A percentile compares a stretch with the other conserved stretches of the same genome.
Conservation (phyloP, 2,329 filamentous ascomycete species). For the Aspergillus sp. region DNA sequence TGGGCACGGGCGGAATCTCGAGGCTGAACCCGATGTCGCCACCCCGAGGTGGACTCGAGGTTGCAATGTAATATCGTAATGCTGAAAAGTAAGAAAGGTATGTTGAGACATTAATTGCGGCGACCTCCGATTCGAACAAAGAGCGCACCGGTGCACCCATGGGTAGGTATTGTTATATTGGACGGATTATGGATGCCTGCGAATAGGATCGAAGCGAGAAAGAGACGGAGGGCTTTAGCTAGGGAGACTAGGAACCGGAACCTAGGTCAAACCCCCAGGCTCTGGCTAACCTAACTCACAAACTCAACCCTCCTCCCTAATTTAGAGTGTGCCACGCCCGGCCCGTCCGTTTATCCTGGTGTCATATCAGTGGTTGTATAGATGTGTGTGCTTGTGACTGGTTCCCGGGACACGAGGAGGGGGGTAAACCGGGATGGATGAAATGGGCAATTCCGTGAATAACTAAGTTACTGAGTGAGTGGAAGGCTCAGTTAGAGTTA, state of each 20-base stretch:
- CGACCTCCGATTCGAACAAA: background rate
- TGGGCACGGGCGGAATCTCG: background rate
- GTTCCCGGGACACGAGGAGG: too few species aligned
- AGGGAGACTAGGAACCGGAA: too few species aligned
- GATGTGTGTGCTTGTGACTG: background rate
- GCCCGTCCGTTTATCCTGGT: too few species aligned
- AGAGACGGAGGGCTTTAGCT: too few species aligned
- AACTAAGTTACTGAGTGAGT: too few species aligned
- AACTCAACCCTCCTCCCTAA: too few species aligned
- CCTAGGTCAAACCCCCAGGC: too few species aligned
- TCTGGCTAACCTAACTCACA: too few species aligned
- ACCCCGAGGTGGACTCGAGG: too few species aligned
- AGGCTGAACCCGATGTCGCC: background rate
- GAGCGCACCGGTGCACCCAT: background rate
- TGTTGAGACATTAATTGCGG: background rate
- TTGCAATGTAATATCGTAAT: too few species aligned
- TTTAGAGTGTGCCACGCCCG: too few species aligned
- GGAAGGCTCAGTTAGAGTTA: background rate
- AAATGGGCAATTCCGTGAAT: background rate
- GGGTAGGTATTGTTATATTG: background rate
- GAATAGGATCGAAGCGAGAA: background rate
- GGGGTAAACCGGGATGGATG: background rate
- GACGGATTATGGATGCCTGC: background rate
- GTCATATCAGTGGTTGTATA: background rate
- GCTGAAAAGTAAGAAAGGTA: too few species aligned